Base-by-base conservation (phyloP, 73 alveolate species). In the Effrenium voratum region DNA sequence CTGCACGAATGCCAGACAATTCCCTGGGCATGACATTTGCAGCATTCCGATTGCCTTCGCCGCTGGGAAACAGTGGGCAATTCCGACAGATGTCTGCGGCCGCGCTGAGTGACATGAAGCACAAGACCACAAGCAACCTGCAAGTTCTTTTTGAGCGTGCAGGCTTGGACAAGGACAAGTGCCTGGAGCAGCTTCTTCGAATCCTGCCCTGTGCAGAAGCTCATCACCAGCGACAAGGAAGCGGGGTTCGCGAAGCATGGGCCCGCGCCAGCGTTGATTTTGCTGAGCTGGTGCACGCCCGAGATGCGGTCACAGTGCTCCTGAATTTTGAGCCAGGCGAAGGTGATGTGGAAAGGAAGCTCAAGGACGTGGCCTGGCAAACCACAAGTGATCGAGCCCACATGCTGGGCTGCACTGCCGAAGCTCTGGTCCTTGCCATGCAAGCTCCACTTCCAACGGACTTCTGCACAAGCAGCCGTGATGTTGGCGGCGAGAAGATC, bases 141-240 rank as follows among this genome's bases (percentile, higher is more conserved):
- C 32, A 68, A 68, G 40, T n/a, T 10, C 3, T 68, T 68, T 68
- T 26, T 16, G 40, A 68, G 43, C 13, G 26, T 28, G 80, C 44
- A 1, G 40, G 40, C 40, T n/a, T 68, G 80, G 43, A 68, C 43
- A n/a, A 26, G 80, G 40, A 68, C 3, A 1, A 30, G 5, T 68
- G 80, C 49, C 1, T 68, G 80, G 26, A 68, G 80, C 40, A 68
- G 4, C 80, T 68, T 1, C 80, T 68, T 13, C n/a, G 45, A 19
- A 68, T 68, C 44, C 80, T 68, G 45, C 80, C 80, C 10, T 68
- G 80, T 3, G 80, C 80, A n/a, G 80, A 68, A 36, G 80, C 80
- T 13, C 40, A 68, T 36, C 36, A n/a, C 36, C 13, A 28, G 0
- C 80, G 80, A n/a, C 80, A 26, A n/a, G 80, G 80, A 0, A 19